A percentile compares a stretch with the other conserved stretches of the same genome.
Conservation (phyloP, 352 stramenopile species). For the Globisporangium mamillatum region DNA sequence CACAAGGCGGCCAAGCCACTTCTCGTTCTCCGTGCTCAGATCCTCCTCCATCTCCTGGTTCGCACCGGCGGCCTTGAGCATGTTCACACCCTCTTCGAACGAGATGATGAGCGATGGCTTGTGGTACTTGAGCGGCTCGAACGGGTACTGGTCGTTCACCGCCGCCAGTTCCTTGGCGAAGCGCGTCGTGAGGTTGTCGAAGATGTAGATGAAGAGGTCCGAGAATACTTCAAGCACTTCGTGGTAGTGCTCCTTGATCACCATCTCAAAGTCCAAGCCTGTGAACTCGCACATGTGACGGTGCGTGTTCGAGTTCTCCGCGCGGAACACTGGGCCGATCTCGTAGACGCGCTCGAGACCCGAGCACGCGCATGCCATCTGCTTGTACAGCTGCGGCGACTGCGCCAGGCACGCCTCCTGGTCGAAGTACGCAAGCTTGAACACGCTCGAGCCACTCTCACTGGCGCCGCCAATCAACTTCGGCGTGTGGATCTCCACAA, state of each 20-base stretch:
- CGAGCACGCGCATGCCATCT: conserved; percentile 97
- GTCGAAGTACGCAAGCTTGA: conserved; percentile 99
- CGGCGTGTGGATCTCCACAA: conserved; percentile 99
- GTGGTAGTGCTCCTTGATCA: conserved; percentile 99
- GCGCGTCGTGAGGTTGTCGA: conserved; percentile 94
- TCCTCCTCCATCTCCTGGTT: conserved; percentile 78
- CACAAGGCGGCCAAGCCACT: conserved; percentile 93
- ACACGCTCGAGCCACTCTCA: conserved; percentile 98
- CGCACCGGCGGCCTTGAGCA: conserved; percentile 85
- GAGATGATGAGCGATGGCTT: conserved; percentile 92
- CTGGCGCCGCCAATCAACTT: conserved; percentile 97
- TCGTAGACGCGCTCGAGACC: conserved; percentile 99
- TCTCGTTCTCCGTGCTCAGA: conserved; percentile 96
- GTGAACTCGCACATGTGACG: conserved; percentile 99
- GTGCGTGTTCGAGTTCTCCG: conserved; percentile 99
- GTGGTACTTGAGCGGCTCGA: conserved; percentile 96
- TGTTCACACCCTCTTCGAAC: conserved; percentile 93
- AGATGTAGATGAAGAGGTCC: conserved; percentile 99
- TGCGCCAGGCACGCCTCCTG: conserved; percentile 95
- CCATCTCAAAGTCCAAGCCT: conserved; percentile 99
- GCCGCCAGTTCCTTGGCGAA: conserved; percentile 94
- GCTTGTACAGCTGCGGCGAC: conserved; percentile 99
- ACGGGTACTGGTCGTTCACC: conserved; percentile 96
- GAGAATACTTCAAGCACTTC: conserved; percentile 97
- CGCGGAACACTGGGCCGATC: conserved; percentile 98